These are phyloP conservation scores for Adiantum capillusveneris DNA, from an alignment of 75 land plant species.

Conservation along the genomic window DNA sequence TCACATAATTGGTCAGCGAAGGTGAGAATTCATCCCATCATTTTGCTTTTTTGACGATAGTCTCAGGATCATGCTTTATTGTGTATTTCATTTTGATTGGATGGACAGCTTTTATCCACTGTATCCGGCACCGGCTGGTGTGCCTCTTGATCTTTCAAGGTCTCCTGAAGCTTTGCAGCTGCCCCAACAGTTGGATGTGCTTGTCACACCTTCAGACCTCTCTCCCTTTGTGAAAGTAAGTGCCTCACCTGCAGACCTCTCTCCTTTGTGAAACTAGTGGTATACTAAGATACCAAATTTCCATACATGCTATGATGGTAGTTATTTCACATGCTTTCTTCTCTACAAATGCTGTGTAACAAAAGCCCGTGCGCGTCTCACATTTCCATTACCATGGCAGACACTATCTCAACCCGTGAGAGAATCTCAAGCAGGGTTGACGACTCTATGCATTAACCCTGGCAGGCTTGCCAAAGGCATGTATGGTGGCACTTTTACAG, in stretches of 20 bases:
- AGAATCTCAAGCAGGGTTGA: not conserved
- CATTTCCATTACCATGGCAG: not conserved
- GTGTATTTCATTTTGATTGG: not conserved
- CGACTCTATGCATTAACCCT: constrained; percentile 65
- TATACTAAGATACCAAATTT: no score
- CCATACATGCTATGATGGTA: no score
- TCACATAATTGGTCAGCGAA: constrained; percentile 69
- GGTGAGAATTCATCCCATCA: constrained; percentile 21
- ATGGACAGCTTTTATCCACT: constrained; percentile 80
- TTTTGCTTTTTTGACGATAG: not conserved
- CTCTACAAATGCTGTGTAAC: not conserved
- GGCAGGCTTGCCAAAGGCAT: constrained; percentile 86
- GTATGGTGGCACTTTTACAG: constrained; percentile 72
- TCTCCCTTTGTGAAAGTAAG: constrained; percentile 81
- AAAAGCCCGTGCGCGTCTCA: not conserved
- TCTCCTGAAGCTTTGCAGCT: constrained; percentile 60
- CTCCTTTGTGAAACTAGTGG: no score
- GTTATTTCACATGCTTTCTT: not conserved
- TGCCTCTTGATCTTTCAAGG: constrained; percentile 71
- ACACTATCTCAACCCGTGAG: not conserved
- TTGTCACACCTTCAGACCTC: constrained; percentile 83
- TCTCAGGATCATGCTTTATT: not conserved
- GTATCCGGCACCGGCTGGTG: constrained; percentile 65
- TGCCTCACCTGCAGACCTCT: no score
- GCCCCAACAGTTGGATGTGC: constrained; percentile 48